Percentiles rank a stretch among this genome's conserved stretches.
Evolutionary conservation across 2,329 filamentous ascomycete species (phyloP).

Genomic region (Lachnum nothofagi): DNA sequence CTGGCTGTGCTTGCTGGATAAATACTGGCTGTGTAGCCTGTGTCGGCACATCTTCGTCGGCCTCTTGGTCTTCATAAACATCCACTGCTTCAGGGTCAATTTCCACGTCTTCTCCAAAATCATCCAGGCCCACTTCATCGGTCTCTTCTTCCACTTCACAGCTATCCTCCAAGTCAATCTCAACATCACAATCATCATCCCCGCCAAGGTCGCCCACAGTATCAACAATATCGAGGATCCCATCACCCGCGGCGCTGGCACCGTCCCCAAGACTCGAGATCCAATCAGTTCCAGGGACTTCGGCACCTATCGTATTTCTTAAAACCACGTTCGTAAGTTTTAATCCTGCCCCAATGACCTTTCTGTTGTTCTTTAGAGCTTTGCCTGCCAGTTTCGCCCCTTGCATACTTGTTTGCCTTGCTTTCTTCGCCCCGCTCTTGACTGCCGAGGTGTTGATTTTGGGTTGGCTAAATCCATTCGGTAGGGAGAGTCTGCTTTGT

Average conservation of each 20-base stretch:
- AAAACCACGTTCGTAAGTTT: not conserved
- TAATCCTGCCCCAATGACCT: not conserved
- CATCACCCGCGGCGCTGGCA: too few relatives aligned
- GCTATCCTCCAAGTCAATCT: not conserved
- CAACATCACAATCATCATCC: not conserved
- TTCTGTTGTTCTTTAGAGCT: not conserved
- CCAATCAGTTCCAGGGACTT: not conserved
- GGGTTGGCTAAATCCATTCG: not conserved
- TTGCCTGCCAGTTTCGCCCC: not conserved
- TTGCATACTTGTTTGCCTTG: not conserved
- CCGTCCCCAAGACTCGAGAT: not conserved
- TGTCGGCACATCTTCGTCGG: not conserved
- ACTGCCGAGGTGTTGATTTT: not conserved
- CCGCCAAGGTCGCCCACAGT: not conserved
- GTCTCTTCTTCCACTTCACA: not conserved
- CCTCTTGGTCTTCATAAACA: not conserved
- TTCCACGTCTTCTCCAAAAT: not conserved
- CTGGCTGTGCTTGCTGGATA: not conserved
- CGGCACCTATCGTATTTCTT: not conserved
- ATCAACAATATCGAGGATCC: not conserved
- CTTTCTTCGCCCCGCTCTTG: not conserved
- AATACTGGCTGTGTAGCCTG: not conserved
- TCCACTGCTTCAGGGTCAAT: not conserved
- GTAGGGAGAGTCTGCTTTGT: not conserved
- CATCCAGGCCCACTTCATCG: not conserved